A percentile compares a stretch with the other conserved stretches of the same genome.
These are phyloP conservation scores for Chenopodium album DNA, from an alignment of 148 eudicot species.

Conservation along the genomic window DNA sequence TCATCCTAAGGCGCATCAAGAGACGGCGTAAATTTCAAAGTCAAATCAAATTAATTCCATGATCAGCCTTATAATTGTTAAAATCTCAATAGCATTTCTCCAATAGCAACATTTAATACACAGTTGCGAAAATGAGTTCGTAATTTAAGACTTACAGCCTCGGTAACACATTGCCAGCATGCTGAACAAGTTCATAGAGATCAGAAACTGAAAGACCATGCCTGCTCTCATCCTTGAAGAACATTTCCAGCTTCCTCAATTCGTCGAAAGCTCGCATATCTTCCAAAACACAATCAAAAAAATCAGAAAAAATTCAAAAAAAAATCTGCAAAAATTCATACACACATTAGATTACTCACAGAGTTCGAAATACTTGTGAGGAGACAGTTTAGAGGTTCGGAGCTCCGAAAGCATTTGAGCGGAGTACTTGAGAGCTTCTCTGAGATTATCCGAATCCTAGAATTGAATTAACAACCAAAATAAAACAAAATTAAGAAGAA, in stretches of 20 bases:
- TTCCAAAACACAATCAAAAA: conserved; percentile 27
- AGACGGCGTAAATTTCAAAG: neutral
- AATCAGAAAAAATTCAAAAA: neutral
- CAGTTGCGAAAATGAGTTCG: conserved; percentile 8
- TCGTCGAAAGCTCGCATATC: conserved; percentile 99
- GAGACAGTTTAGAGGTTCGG: conserved; percentile 87
- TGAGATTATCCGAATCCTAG: conserved; percentile 82
- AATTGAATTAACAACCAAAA: neutral
- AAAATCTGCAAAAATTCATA: neutral
- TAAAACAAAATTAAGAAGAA: neutral
- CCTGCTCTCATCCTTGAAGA: conserved; percentile 80
- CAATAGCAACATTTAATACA: neutral
- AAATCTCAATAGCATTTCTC: neutral
- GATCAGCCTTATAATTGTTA: neutral
- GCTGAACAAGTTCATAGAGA: conserved; percentile 92
- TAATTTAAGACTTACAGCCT: conserved; percentile 61
- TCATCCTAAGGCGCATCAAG: neutral
- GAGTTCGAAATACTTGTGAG: conserved; percentile 91
- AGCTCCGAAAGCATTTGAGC: conserved; percentile 91
- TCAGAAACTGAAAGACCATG: conserved; percentile 83
- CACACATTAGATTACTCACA: conserved; percentile 38
- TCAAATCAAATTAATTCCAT: neutral
- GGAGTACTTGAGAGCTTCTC: conserved; percentile 86
- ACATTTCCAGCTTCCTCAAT: conserved; percentile 77
- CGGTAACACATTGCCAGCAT: conserved; percentile 93